A percentile compares a stretch with the other conserved stretches of the same genome.
phyloP scores from a whole-genome alignment of 75 land plant genomes.

The Pinus albicaulis region DNA sequence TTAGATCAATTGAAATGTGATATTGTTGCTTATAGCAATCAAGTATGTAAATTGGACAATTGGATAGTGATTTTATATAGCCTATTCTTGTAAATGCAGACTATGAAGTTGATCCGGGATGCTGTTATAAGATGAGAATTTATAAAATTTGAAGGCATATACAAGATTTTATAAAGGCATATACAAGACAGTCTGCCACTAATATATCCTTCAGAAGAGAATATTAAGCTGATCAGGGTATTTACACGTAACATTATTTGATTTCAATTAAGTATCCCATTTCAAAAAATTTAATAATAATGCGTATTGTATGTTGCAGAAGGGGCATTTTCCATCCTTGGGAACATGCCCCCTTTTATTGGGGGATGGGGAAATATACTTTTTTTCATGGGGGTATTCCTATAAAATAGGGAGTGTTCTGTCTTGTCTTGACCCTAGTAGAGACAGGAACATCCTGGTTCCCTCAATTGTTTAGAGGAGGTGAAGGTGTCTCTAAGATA shows the following conservation, averaged over 20 bases:
- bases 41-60: neutral
- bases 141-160: neutral
- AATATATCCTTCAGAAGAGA: neutral
- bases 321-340: neutral
- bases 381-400: neutral
- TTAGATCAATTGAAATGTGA: neutral
- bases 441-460: no score
- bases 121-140: neutral
- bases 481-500: no score
- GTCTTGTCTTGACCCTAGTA: no score
- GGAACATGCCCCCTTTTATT: neutral
- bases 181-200: no score
- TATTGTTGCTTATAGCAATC: neutral
- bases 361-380: neutral
- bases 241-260: no score
- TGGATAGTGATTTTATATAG: neutral
- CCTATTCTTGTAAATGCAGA: neutral
- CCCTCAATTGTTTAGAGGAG: no score
- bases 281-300: neutral
- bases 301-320: neutral
- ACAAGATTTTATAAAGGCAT: no score
- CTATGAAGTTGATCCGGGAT: neutral
- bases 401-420: no score
- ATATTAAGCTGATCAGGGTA: neutral
- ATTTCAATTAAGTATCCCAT: neutral